Percentiles rank a stretch among this genome's conserved stretches.
Evolutionary conservation across 2,329 filamentous ascomycete genomes (phyloP).

Genomic region (Penicillium decumbens): DNA sequence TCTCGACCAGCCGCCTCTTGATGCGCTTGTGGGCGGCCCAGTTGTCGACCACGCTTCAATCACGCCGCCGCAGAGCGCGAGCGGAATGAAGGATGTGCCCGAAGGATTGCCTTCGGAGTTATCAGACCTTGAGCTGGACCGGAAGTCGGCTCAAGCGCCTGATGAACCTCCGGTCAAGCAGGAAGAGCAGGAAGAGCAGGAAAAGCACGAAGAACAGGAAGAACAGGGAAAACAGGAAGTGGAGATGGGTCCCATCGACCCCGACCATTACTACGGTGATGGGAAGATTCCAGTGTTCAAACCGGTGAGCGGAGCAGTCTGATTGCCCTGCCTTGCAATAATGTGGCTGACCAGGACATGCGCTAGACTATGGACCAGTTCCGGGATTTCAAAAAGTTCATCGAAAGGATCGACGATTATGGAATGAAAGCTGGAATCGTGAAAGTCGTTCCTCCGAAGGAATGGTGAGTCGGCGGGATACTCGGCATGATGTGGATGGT

Average conservation of each 20-base stretch:
- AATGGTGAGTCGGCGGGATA: conserved; percentile 65
- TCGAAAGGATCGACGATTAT: conserved; percentile 84
- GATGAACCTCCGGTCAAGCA: conserved; percentile 32
- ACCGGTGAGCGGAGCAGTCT: conserved; percentile 54
- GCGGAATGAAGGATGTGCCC: conserved; percentile 43
- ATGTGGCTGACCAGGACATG: conserved; percentile 18
- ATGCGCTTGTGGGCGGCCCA: conserved; percentile 22
- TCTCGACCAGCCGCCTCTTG: conserved; percentile 30
- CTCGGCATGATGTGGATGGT: background rate
- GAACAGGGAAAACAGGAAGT: conserved; percentile 70
- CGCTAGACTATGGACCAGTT: conserved; percentile 81
- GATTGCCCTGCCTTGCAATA: background rate
- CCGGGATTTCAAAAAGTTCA: conserved; percentile 84
- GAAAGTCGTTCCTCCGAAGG: conserved; percentile 86
- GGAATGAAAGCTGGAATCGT: conserved; percentile 97
- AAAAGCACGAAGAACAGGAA: conserved; percentile 50
- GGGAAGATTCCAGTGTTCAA: conserved; percentile 88
- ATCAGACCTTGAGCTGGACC: conserved; percentile 42
- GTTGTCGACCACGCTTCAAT: conserved; percentile 35
- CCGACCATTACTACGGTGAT: conserved; percentile 79
- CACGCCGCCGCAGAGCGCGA: conserved; percentile 42
- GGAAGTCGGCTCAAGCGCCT: conserved; percentile 23
- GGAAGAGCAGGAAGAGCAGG: conserved; percentile 49
- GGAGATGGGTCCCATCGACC: conserved; percentile 62
- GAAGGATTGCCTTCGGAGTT: conserved; percentile 40